A percentile compares a stretch with the other conserved stretches of the same genome.
These are phyloP conservation scores for Microbotryomycetes sp. DNA, from an alignment of 1,284 basidiomycete genomes.

Conservation along the genomic window DNA sequence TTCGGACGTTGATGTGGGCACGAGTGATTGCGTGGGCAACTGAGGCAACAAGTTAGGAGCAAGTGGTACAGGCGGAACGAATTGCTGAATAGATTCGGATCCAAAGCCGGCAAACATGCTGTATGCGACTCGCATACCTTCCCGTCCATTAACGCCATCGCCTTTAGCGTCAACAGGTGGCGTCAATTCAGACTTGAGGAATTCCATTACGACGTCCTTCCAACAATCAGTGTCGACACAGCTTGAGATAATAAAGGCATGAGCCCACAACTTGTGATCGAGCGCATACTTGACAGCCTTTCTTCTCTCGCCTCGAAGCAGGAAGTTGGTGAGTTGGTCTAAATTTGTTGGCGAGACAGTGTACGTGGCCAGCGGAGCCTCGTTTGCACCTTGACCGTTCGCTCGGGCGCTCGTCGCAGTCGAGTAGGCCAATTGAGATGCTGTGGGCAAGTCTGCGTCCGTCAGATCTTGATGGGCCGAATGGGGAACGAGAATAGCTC, in stretches of 20 bases:
- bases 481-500: slow-evolving; percentile 57
- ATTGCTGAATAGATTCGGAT: slow-evolving; percentile 64
- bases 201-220: slow-evolving; percentile 76
- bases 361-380: slow-evolving; percentile 40
- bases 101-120: slow-evolving; percentile 80
- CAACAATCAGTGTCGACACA: slow-evolving; percentile 88
- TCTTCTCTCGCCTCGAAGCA: slow-evolving; percentile 74
- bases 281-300: slow-evolving; percentile 84
- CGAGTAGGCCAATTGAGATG: slow-evolving; percentile 27
- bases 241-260: slow-evolving; percentile 91
- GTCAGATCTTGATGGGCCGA: background rate
- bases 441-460: slow-evolving; percentile 21
- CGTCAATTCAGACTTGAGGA: slow-evolving; percentile 71
- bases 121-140: slow-evolving; percentile 74
- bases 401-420: background rate
- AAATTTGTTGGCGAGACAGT: slow-evolving; percentile 55
- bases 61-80: slow-evolving; percentile 58
- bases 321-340: slow-evolving; percentile 68
- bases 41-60: slow-evolving; percentile 2
- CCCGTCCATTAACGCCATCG: slow-evolving; percentile 50
- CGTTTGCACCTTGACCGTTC: slow-evolving; percentile 26
- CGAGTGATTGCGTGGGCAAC: slow-evolving; percentile 39
- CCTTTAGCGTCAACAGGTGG: slow-evolving; percentile 26
- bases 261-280: slow-evolving; percentile 84
- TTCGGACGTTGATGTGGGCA: slow-evolving; percentile 38